Conservation (phyloP, 768 basidiomycete genomes). For the Termitomyces sp. region DNA sequence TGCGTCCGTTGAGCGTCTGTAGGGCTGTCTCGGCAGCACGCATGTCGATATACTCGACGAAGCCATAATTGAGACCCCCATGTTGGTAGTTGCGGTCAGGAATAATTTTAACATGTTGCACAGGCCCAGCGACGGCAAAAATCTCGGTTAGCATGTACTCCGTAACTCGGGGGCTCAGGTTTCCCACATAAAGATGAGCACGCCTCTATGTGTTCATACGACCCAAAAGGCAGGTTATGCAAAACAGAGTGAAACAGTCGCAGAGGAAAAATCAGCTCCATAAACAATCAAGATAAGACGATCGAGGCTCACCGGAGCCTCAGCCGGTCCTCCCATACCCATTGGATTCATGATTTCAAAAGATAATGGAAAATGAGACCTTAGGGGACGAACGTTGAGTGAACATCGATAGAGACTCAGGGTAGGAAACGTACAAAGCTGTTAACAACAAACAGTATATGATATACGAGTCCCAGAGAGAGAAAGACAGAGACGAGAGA, state of each 20-base stretch:
- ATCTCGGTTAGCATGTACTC: constrained; percentile 99
- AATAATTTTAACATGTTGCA: constrained; percentile 99
- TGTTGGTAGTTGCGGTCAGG: constrained; percentile 99
- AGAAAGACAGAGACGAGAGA: constrained; percentile 36
- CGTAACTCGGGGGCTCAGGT: constrained; percentile 94
- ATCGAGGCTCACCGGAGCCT: constrained; percentile 62
- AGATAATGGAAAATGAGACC: constrained; percentile 50
- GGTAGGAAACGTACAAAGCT: constrained; percentile 38
- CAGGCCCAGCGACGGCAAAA: constrained; percentile 93
- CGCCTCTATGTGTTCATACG: constrained; percentile 50
- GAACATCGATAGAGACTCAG: not conserved
- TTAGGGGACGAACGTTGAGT: constrained; percentile 24
- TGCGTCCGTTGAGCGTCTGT: constrained; percentile 95
- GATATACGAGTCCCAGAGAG: constrained; percentile 56
- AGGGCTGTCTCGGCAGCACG: constrained; percentile 98
- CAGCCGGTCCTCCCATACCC: constrained; percentile 62
- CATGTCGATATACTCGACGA: constrained; percentile 99
- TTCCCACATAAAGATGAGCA: constrained; percentile 98
- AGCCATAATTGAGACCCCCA: constrained; percentile 98
- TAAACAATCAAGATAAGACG: constrained; percentile 16
- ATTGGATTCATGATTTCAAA: constrained; percentile 71
- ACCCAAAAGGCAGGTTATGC: constrained; percentile 17
- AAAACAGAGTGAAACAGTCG: constrained; percentile 19
- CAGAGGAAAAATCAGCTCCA: constrained; percentile 25
- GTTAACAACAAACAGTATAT: constrained; percentile 43